Conservation (phyloP, 176 grass and related monocot species). For the Alopecurus myosuroides region DNA sequence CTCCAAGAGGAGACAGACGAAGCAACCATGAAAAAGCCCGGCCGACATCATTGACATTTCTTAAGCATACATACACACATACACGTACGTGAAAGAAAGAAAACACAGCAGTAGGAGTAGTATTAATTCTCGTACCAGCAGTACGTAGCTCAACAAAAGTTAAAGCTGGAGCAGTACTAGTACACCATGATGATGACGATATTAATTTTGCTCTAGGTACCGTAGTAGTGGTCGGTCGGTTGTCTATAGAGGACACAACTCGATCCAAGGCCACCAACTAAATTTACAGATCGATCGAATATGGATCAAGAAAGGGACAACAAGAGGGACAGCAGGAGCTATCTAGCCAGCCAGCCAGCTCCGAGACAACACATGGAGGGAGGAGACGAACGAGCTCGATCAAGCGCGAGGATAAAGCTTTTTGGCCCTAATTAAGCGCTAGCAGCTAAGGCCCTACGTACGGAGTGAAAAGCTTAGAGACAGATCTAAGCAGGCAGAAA, state of each 20-base stretch:
- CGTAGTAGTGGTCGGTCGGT: constrained; percentile 87
- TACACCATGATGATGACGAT: not conserved
- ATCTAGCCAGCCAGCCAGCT: not conserved
- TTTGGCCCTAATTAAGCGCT: constrained; percentile 39
- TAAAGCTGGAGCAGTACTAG: constrained; percentile 33
- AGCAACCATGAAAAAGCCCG: not conserved
- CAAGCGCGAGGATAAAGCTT: constrained; percentile 39
- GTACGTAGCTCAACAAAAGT: constrained; percentile 27
- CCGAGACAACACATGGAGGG: not conserved
- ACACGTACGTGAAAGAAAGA: not conserved
- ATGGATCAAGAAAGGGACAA: not conserved
- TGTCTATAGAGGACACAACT: constrained; percentile 80
- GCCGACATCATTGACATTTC: not conserved
- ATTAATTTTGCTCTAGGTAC: constrained; percentile 49
- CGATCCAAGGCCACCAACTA: constrained; percentile 64
- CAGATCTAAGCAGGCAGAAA: constrained; percentile 35
- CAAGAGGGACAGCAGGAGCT: not conserved
- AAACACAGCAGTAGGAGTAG: not conserved
- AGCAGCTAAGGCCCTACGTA: constrained; percentile 36
- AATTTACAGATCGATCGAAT: constrained; percentile 43
- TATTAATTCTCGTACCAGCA: constrained; percentile 15
- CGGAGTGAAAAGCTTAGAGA: constrained; percentile 20
- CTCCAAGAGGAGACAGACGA: not conserved
- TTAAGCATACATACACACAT: not conserved
- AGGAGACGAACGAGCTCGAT: constrained; percentile 35